Conservation (phyloP, 225 moss, liverwort and hornwort species). For the Pseudisothecium myosuroides region DNA sequence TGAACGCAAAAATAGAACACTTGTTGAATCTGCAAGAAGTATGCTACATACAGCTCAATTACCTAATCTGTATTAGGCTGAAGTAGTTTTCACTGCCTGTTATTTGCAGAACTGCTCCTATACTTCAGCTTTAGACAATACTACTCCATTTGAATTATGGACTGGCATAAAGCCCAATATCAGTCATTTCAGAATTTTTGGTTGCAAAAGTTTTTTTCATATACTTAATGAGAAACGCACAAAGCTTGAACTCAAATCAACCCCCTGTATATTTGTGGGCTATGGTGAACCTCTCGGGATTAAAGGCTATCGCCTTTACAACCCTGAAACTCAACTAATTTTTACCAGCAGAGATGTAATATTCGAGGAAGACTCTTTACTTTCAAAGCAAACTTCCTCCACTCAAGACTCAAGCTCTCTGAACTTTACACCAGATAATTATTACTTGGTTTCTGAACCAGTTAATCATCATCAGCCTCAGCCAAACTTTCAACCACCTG, state of each 20-base stretch:
- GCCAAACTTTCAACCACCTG: background rate
- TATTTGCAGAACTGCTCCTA: background rate
- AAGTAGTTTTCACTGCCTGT: background rate
- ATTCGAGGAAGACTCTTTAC: background rate
- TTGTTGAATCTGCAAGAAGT: background rate
- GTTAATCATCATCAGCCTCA: fast-evolving
- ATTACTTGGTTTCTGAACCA: background rate
- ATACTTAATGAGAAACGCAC: background rate
- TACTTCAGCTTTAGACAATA: background rate
- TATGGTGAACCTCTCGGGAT: background rate
- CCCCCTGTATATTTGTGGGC: background rate
- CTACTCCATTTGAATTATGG: background rate
- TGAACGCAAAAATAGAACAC: background rate
- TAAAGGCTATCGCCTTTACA: background rate
- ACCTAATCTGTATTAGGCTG: background rate
- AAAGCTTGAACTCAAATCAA: background rate
- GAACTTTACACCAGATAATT: background rate
- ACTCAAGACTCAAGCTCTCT: background rate
- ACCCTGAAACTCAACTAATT: background rate
- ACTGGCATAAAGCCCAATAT: background rate
- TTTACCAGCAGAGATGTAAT: fast-evolving
- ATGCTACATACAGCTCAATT: background rate
- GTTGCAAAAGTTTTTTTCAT: background rate
- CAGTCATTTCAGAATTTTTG: background rate
- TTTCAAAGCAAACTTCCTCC: background rate